These are phyloP conservation scores for Spathaspora boniae DNA, from an alignment of 805 yeast genomes.

Conservation along the genomic window DNA sequence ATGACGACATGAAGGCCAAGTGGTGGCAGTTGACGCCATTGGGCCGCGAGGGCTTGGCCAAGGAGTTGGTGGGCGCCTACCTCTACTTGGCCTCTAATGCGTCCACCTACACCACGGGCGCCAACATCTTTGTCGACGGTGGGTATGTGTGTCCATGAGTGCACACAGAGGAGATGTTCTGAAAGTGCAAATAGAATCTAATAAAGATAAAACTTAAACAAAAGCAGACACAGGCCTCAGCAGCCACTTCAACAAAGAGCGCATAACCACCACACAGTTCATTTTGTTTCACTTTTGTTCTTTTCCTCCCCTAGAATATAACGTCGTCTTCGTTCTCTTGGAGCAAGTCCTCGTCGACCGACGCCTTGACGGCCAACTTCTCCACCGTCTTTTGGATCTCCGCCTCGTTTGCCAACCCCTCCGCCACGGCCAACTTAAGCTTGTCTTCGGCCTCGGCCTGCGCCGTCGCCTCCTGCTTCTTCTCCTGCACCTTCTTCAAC, in stretches of 20 bases:
- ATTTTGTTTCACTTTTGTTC: not conserved
- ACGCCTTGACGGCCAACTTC: conserved; percentile 18
- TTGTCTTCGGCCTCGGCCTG: conserved; percentile 54
- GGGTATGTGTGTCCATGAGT: conserved; percentile 38
- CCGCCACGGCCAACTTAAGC: conserved; percentile 7
- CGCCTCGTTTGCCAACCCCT: conserved; percentile 15
- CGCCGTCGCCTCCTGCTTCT: conserved; percentile 80
- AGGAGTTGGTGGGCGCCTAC: conserved; percentile 46
- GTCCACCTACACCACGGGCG: conserved; percentile 41
- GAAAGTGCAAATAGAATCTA: not conserved
- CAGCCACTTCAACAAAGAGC: too few relatives aligned
- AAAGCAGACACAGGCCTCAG: not conserved
- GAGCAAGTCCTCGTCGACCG: conserved; percentile 24
- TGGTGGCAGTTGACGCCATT: conserved; percentile 43
- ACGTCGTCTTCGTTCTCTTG: conserved; percentile 46
- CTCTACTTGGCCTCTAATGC: conserved; percentile 44
- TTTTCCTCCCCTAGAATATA: conserved; percentile 23
- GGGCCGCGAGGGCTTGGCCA: conserved; percentile 44
- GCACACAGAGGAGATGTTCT: not conserved
- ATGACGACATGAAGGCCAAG: conserved; percentile 25
- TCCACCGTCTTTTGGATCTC: conserved; percentile 27
- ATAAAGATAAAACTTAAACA: not conserved
- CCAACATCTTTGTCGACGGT: conserved; percentile 45
- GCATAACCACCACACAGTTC: not conserved
- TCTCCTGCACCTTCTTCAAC: conserved; percentile 92